A percentile compares a stretch with the other conserved stretches of the same genome.
phyloP scores from a whole-genome alignment of 345 rosid genomes.

The Populus simonii region DNA sequence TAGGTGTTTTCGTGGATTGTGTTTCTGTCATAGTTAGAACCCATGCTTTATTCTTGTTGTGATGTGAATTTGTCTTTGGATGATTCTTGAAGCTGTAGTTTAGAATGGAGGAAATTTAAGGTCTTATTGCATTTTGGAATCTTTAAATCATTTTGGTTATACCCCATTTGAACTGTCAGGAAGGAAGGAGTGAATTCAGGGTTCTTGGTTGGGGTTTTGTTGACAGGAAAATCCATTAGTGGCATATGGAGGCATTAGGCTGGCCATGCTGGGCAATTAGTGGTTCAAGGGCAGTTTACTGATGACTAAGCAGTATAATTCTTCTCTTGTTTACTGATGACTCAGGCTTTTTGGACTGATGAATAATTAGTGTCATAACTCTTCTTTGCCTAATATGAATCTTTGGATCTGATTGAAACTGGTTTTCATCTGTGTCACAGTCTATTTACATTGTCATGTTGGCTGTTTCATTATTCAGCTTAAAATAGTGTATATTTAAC shows the following conservation, averaged over 20 bases:
- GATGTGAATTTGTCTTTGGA: no score
- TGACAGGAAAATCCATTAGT: neutral
- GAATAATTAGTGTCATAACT: neutral
- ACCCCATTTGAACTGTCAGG: neutral
- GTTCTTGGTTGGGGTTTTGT: neutral
- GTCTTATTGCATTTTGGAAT: neutral
- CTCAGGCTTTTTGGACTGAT: no score
- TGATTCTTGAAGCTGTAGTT: neutral
- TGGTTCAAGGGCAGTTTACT: neutral
- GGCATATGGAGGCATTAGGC: neutral
- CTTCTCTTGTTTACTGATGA: no score
- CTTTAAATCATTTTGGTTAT: neutral
- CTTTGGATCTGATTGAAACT: neutral
- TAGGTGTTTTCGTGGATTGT: slow-evolving; percentile 24
- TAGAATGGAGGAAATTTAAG: neutral
- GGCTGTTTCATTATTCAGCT: neutral
- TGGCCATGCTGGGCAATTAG: neutral
- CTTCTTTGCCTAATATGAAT: neutral
- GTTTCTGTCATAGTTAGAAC: neutral
- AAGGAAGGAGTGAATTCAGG: neutral
- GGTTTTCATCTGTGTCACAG: neutral
- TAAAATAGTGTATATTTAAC: neutral
- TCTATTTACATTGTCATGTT: neutral
- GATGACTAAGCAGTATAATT: no score
- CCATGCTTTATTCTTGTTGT: neutral